Conservation (phyloP, 345 rosid species). For the Citrus medica region DNA sequence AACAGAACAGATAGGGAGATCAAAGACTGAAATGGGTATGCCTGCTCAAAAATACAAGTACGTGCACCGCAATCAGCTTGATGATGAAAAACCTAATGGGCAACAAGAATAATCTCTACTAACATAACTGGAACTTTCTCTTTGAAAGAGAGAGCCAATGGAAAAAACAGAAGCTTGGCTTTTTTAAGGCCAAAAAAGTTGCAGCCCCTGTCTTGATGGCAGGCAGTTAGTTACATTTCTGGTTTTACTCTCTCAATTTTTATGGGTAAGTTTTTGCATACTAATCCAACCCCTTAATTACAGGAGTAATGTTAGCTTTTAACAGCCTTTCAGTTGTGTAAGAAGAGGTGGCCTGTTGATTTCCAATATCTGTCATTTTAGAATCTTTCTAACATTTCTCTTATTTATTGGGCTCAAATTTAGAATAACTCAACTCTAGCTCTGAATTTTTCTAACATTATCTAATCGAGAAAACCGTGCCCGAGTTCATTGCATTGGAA, state of each 20-base stretch:
- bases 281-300: background rate
- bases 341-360: background rate
- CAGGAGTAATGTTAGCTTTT: background rate
- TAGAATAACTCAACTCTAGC: background rate
- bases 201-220: background rate
- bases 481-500: background rate
- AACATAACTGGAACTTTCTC: conserved; percentile 42
- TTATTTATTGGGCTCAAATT: background rate
- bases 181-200: conserved; percentile 23
- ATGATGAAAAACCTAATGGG: background rate
- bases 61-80: conserved; percentile 21
- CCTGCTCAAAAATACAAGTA: conserved; percentile 10
- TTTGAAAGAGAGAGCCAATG: conserved; percentile 39
- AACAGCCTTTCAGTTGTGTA: background rate
- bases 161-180: conserved; percentile 14
- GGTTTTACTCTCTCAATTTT: background rate
- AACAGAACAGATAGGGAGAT: background rate
- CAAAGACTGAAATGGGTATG: conserved; percentile 3
- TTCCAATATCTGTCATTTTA: background rate
- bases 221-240: background rate
- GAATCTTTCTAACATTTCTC: background rate
- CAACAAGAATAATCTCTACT: background rate
- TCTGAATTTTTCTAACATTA: background rate
- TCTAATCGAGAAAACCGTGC: background rate
- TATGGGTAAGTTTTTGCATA: background rate